Conservation (phyloP, 805 yeast species). For the Priceomyces medius region DNA sequence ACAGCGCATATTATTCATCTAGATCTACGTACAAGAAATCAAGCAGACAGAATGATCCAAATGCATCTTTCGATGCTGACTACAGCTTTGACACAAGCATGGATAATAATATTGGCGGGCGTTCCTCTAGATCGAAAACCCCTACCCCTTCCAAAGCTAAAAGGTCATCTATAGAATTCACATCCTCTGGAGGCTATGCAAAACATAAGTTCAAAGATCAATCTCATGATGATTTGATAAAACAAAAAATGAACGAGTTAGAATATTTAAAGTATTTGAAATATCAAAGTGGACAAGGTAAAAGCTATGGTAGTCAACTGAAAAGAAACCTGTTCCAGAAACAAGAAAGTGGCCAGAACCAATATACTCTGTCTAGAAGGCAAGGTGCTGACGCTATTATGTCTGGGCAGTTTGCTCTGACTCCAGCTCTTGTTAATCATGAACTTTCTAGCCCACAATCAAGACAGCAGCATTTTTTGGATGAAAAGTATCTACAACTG, state of each 20-base stretch:
- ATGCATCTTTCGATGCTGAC: conserved; percentile 17
- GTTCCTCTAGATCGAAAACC: conserved; percentile 8
- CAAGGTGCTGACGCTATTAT: neutral
- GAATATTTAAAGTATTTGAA: conserved; percentile 29
- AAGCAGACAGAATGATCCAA: conserved; percentile 10
- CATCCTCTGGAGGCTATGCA: conserved; percentile 18
- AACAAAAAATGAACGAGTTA: conserved; percentile 28
- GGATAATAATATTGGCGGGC: conserved; percentile 14
- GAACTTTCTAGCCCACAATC: neutral
- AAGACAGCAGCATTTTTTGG: neutral
- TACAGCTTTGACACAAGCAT: conserved; percentile 25
- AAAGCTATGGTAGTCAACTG: conserved; percentile 15
- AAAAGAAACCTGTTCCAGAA: conserved; percentile 11
- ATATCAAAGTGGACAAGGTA: conserved; percentile 23
- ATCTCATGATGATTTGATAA: conserved; percentile 16
- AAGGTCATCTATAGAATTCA: conserved; percentile 15
- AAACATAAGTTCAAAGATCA: conserved; percentile 15
- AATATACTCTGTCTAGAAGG: neutral
- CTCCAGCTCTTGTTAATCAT: neutral
- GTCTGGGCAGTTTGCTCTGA: neutral
- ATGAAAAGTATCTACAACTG: neutral
- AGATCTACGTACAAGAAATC: conserved; percentile 12
- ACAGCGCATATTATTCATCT: conserved; percentile 7
- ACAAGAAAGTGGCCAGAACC: conserved; percentile 6
- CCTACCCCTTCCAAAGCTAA: conserved; percentile 10